These are phyloP conservation scores for Thinopyrum elongatum DNA, from an alignment of 176 grass and related monocot genomes.

Conservation along the genomic window DNA sequence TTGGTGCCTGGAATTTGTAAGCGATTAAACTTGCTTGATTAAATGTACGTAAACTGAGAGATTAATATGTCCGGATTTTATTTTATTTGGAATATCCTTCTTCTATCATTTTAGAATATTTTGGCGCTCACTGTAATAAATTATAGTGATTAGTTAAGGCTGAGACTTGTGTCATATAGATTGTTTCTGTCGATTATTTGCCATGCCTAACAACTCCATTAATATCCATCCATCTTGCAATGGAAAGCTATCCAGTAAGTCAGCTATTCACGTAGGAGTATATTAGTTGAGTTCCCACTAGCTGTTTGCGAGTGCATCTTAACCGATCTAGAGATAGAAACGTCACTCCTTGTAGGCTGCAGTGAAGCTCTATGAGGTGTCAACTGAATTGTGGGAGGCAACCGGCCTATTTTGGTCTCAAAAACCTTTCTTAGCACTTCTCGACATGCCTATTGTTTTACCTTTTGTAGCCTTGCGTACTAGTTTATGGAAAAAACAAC, in stretches of 20 bases:
- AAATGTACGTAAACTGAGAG: background rate
- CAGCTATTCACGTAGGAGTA: background rate
- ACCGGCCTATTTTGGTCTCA: background rate
- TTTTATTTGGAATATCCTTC: background rate
- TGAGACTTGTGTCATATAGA: background rate
- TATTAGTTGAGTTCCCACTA: background rate
- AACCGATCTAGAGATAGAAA: constrained; percentile 6
- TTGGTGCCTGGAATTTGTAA: background rate
- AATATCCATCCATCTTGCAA: background rate
- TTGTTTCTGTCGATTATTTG: background rate
- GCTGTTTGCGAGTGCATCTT: background rate
- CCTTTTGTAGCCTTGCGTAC: background rate
- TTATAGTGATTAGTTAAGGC: background rate
- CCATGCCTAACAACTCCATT: background rate
- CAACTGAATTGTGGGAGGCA: background rate
- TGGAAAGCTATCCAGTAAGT: background rate
- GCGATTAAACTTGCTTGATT: background rate
- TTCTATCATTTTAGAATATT: background rate
- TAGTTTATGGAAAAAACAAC: background rate
- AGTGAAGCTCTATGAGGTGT: background rate
- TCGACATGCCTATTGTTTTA: background rate
- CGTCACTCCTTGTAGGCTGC: background rate
- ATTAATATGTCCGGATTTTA: background rate
- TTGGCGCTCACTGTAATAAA: background rate
- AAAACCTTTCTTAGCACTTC: background rate